Conservation (phyloP, 441 rosid genomes). For the Aleurites moluccanus region DNA sequence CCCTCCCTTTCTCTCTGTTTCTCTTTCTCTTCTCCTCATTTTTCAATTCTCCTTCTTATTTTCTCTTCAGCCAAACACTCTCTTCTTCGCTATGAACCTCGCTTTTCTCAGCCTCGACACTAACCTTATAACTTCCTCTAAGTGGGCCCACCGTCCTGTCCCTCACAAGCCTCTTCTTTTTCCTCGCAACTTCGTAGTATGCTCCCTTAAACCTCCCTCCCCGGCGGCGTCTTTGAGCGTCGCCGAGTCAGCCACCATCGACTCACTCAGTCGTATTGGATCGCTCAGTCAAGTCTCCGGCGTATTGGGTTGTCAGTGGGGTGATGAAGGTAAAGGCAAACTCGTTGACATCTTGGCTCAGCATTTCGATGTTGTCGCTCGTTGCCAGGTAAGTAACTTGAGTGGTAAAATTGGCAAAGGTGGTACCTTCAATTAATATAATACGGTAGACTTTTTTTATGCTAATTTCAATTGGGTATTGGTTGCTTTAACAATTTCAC, state of each 20-base stretch:
- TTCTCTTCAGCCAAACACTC: no score
- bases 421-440: not conserved
- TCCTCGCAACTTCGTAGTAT: slow-evolving; percentile 41
- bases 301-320: slow-evolving; percentile 91
- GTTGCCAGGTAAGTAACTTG: slow-evolving; percentile 68
- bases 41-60: no score
- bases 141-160: slow-evolving; percentile 26
- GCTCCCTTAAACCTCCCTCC: slow-evolving; percentile 41
- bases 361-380: slow-evolving; percentile 92
- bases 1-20: not conserved
- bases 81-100: slow-evolving; percentile 35
- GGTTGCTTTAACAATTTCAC: not conserved
- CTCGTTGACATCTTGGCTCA: slow-evolving; percentile 87
- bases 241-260: slow-evolving; percentile 45
- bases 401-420: not conserved
- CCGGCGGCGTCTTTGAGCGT: slow-evolving; percentile 47
- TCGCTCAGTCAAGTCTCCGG: slow-evolving; percentile 91
- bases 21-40: not conserved
- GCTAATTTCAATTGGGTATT: not conserved
- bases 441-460: not conserved
- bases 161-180: slow-evolving; percentile 25
- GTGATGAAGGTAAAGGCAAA: slow-evolving; percentile 97
- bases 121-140: slow-evolving; percentile 32
- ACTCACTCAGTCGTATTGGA: slow-evolving; percentile 47
- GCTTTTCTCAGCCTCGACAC: slow-evolving; percentile 45